These are phyloP conservation scores for Rhizopogon salebrosus DNA, from an alignment of 768 basidiomycete genomes.

Conservation along the genomic window DNA sequence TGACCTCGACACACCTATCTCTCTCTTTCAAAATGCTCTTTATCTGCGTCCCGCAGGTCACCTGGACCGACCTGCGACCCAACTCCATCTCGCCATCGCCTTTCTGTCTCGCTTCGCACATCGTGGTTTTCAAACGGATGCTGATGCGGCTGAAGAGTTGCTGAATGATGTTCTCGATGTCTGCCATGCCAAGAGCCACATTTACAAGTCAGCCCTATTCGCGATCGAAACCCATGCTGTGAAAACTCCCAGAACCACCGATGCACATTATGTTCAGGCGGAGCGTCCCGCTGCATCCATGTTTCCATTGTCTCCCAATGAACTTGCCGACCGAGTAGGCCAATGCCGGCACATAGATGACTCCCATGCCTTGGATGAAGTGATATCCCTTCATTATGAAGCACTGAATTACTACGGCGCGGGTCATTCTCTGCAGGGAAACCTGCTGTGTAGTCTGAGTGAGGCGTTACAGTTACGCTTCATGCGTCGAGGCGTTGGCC, in stretches of 20 bases:
- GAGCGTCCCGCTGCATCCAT: too few species aligned
- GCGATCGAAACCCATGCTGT: neutral
- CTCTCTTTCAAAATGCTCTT: neutral
- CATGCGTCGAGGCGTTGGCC: neutral
- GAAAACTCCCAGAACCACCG: neutral
- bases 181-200: neutral
- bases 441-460: constrained; percentile 10
- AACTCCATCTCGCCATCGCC: neutral
- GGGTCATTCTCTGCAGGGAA: neutral
- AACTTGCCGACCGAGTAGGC: neutral
- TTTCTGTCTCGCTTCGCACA: neutral
- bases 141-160: neutral
- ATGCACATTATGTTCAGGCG: neutral
- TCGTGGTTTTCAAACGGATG: neutral
- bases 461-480: constrained; percentile 5
- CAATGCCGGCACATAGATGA: neutral
- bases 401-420: neutral
- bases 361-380: neutral
- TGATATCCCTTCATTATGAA: neutral
- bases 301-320: neutral
- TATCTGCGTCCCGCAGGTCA: neutral
- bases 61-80: neutral
- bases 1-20: neutral
- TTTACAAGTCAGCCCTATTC: neutral
- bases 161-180: neutral